Base-by-base conservation (phyloP, 2,329 filamentous ascomycete species). In the Xylaria sp. region DNA sequence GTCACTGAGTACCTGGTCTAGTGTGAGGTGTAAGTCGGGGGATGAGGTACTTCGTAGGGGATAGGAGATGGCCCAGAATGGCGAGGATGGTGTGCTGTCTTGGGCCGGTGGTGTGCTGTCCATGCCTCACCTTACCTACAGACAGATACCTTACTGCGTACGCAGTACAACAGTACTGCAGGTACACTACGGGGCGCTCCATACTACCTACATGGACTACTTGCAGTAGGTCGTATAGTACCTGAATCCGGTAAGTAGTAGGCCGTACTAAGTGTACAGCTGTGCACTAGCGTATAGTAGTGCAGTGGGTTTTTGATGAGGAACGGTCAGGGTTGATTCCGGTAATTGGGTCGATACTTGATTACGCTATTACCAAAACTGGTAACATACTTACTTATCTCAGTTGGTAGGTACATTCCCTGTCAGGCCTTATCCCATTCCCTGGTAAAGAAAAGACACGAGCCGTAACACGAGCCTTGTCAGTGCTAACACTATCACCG, bases 71-170 rank as follows among this genome's bases (percentile, higher is more conserved):
- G 36, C 2, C 9, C n/a, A 25, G n/a, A 15, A 25, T 20, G 29
- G n/a, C n/a, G n/a, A n/a, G 1, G 29, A 60, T 64, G 56, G 33
- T 67, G 61, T 65, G 61, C 65, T 65, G 65, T 65, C 65, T 44
- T 47, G 22, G 51, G 5, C 25, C 11, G 53, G 50, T 67, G 60
- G 50, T 67, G 65, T 65, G 56, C 54, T 64, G 62, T 59, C 9
- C 22, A 29, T 6, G 15, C 22, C 11, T 47, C 11, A 22, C 44
- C 47, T n/a, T 29, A 25, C n/a, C n/a, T n/a, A n/a, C n/a, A n/a
- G n/a, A n/a, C n/a, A n/a, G n/a, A n/a, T n/a, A n/a, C n/a, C n/a
- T n/a, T n/a, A n/a, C n/a, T n/a, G n/a, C n/a, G n/a, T n/a, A n/a
- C n/a, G n/a, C n/a, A n/a, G n/a, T n/a, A n/a, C n/a, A n/a, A n/a